Evolutionary conservation across 306 rosid species (phyloP).

Genomic region (Trifolium pratense): DNA sequence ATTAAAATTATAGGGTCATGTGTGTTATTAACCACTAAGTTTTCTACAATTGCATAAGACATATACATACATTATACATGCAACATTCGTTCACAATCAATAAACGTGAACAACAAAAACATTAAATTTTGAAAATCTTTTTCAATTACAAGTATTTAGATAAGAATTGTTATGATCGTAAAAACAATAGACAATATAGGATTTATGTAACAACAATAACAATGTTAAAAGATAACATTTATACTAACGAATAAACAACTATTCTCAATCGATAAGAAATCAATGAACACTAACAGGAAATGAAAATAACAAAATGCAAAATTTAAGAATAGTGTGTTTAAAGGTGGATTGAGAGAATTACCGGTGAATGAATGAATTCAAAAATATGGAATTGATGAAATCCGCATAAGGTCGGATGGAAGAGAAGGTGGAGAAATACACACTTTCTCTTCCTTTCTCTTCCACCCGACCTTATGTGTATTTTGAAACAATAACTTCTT

Average conservation of each 20-base stretch:
- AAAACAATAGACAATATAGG: slow-evolving; percentile 6
- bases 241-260: background rate
- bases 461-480: background rate
- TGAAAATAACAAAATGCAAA: background rate
- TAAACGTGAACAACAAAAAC: background rate
- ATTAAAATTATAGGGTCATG: too few species aligned
- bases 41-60: background rate
- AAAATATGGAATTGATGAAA: slow-evolving; percentile 33
- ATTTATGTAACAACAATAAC: background rate
- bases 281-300: background rate
- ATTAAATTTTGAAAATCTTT: background rate
- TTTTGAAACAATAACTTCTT: background rate
- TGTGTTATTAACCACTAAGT: too few species aligned
- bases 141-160: background rate
- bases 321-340: background rate
- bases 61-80: background rate
- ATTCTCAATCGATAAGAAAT: slow-evolving; percentile 1
- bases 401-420: background rate
- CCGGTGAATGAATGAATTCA: slow-evolving; percentile 36
- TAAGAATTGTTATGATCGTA: background rate
- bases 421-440: too few species aligned
- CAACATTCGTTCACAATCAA: background rate
- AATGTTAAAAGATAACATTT: background rate
- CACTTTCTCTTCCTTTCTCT: too few species aligned
- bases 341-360: slow-evolving; percentile 19